Evolutionary conservation across 306 rosid species (phyloP).

Genomic region (Malus sieversii): DNA sequence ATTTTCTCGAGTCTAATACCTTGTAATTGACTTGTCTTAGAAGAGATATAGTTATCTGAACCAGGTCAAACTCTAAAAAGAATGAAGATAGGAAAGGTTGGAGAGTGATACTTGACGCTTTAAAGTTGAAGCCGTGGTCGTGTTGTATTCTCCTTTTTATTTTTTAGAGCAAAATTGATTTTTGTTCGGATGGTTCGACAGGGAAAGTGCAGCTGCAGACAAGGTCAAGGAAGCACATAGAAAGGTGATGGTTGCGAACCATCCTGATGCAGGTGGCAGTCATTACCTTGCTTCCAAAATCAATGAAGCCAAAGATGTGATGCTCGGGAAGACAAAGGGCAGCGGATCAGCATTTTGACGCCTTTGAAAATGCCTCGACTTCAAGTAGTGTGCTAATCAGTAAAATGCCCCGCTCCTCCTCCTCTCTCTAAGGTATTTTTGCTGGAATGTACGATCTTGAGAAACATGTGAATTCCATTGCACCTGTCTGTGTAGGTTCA

Average conservation of each 20-base stretch:
- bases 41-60: neutral
- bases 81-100: neutral
- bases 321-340: conserved; percentile 54
- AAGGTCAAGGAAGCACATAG: conserved; percentile 76
- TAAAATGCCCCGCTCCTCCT: neutral
- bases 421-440: neutral
- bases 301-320: conserved; percentile 65
- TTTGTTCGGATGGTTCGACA: conserved; percentile 19
- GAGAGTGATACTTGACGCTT: neutral
- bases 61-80: neutral
- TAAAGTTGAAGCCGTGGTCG: neutral
- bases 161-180: neutral
- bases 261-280: conserved; percentile 77
- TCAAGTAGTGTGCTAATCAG: neutral
- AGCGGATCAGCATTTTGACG: conserved; percentile 51
- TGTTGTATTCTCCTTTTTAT: neutral
- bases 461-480: neutral
- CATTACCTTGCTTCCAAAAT: conserved; percentile 79
- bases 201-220: conserved; percentile 52
- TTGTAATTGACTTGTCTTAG: neutral
- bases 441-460: neutral
- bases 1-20: neutral
- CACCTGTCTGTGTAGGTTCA: neutral
- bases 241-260: conserved; percentile 73
- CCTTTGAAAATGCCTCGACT: neutral